These are phyloP conservation scores for Glycine tomentella DNA, from an alignment of 306 rosid species.

Conservation along the genomic window DNA sequence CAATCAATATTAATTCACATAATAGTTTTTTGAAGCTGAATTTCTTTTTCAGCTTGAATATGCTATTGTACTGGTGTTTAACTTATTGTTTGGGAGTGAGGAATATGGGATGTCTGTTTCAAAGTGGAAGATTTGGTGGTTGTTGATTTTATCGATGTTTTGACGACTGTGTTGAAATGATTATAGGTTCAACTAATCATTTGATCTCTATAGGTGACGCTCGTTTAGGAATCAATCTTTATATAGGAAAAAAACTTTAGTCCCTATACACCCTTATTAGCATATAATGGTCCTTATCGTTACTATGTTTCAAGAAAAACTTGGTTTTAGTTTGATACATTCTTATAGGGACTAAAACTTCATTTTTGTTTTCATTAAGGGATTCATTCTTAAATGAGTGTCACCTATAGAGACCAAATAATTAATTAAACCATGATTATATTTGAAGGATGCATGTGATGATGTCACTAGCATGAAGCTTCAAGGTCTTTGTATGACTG, in stretches of 20 bases:
- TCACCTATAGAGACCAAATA: background rate
- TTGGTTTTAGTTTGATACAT: background rate
- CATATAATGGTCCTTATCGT: background rate
- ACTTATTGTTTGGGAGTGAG: background rate
- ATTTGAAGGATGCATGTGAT: background rate
- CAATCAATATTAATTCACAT: background rate
- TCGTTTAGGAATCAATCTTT: background rate
- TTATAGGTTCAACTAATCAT: background rate
- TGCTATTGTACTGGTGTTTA: conserved; percentile 1
- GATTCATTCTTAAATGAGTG: background rate
- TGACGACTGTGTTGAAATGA: background rate
- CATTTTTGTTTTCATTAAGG: background rate
- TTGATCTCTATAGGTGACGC: background rate
- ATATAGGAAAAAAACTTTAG: background rate
- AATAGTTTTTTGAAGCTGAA: background rate
- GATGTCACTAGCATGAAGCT: background rate
- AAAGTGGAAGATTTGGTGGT: background rate
- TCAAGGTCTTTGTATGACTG: background rate
- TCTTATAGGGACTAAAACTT: background rate
- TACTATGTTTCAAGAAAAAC: background rate
- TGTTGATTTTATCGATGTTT: conserved; percentile 13
- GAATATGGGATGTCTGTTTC: background rate
- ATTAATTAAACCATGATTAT: background rate
- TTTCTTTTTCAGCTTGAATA: conserved; percentile 34
- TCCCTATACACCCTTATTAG: background rate